phyloP scores from a whole-genome alignment of 192 early-diverging fungal species.

The Podila epigama region DNA sequence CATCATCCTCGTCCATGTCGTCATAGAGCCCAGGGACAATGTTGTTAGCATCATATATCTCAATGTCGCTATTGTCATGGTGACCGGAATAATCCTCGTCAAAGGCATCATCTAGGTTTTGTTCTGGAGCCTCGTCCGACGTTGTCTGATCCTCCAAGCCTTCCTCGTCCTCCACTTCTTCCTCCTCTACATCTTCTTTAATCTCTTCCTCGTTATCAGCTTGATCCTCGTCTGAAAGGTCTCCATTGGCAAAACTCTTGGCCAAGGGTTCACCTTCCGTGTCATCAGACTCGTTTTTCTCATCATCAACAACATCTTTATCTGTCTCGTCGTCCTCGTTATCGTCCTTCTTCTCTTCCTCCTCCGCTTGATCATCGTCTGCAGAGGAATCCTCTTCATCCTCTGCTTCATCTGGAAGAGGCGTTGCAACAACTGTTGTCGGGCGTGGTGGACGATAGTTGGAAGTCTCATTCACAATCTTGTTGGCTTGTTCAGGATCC shows the following conservation, averaged over 20 bases:
- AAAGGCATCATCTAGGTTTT: background rate
- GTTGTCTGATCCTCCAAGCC: background rate
- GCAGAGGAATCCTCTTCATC: background rate
- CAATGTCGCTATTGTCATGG: background rate
- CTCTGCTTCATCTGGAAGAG: constrained; percentile 10
- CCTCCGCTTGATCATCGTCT: background rate
- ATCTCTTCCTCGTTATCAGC: background rate
- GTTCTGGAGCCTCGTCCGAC: background rate
- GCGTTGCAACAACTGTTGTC: constrained; percentile 1
- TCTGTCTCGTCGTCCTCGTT: background rate
- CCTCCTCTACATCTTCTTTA: background rate
- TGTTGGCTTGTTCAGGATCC: constrained; percentile 38
- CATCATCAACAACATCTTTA: background rate
- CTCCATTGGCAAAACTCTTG: background rate
- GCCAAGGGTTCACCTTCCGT: background rate
- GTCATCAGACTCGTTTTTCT: background rate
- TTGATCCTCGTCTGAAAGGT: background rate
- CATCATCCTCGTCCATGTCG: background rate
- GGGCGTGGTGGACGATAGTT: constrained; percentile 29
- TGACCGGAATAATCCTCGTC: background rate
- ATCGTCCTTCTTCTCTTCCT: background rate
- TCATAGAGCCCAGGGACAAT: background rate
- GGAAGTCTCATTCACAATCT: constrained; percentile 43
- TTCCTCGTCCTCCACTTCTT: background rate
- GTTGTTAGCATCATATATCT: background rate